A percentile compares a stretch with the other conserved stretches of the same genome.
Evolutionary conservation across 1,284 basidiomycete genomes (phyloP).

Genomic region (Termitomyces sp.): DNA sequence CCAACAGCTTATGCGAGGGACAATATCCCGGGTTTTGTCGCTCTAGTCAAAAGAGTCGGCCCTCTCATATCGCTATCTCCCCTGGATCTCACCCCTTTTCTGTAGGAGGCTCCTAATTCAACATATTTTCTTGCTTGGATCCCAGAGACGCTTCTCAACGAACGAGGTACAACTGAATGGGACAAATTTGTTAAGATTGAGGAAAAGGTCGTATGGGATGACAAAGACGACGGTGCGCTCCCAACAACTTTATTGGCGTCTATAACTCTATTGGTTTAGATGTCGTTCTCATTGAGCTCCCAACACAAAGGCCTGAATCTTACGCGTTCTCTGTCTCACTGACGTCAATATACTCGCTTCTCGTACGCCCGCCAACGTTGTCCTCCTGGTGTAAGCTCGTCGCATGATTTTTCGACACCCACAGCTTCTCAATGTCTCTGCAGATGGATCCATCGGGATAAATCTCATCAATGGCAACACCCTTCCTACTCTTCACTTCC

Average conservation of each 20-base stretch:
- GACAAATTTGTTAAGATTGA: conserved; percentile 83
- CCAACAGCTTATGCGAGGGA: conserved; percentile 89
- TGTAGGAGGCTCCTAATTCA: conserved; percentile 67
- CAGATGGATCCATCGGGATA: conserved; percentile 72
- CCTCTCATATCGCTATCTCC: conserved; percentile 1
- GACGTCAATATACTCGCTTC: conserved; percentile 84
- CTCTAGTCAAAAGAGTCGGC: conserved; percentile 77
- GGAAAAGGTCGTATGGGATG: conserved; percentile 50
- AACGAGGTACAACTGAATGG: conserved; percentile 74
- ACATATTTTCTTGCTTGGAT: conserved; percentile 81
- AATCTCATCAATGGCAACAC: conserved; percentile 89
- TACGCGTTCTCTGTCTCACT: conserved; percentile 95
- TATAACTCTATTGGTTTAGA: conserved; percentile 37
- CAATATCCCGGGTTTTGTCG: conserved; percentile 90
- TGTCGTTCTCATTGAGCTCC: conserved; percentile 73
- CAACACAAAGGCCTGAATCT: conserved; percentile 73
- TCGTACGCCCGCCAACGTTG: conserved; percentile 79
- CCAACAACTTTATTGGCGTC: neutral
- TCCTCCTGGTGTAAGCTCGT: conserved; percentile 81
- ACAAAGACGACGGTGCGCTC: conserved; percentile 67
- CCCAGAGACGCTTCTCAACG: conserved; percentile 73
- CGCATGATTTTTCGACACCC: conserved; percentile 11
- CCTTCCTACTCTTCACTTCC: conserved; percentile 89
- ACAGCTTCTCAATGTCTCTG: neutral
- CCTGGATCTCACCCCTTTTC: conserved; percentile 10